Conservation (phyloP, 768 basidiomycete species). For the Amanita muscaria region DNA sequence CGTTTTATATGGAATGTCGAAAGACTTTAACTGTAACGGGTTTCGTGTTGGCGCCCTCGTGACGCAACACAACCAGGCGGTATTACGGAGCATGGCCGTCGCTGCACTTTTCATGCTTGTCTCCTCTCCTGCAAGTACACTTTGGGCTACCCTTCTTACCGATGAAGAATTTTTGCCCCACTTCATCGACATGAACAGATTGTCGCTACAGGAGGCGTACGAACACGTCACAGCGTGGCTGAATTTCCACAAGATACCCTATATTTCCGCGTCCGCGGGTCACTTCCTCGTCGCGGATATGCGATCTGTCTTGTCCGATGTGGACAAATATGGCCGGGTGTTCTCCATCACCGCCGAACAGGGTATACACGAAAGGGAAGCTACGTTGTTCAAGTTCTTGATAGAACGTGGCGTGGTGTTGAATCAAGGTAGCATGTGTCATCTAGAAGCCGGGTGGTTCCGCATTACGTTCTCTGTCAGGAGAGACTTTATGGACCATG, state of each 20-base stretch:
- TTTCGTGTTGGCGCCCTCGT: slow-evolving; percentile 19
- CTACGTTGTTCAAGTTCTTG: neutral
- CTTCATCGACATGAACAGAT: slow-evolving; percentile 15
- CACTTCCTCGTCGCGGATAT: slow-evolving; percentile 16
- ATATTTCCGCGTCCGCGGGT: slow-evolving; percentile 12
- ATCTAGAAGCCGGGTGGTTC: slow-evolving; percentile 10
- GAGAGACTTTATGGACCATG: slow-evolving; percentile 9
- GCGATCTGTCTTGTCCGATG: slow-evolving; percentile 7
- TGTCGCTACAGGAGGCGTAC: slow-evolving; percentile 13
- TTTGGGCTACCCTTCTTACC: slow-evolving; percentile 18
- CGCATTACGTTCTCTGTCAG: slow-evolving; percentile 9
- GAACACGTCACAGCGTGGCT: slow-evolving; percentile 19
- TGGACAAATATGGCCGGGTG: neutral
- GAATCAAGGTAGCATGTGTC: slow-evolving; percentile 1
- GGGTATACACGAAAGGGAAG: slow-evolving; percentile 7
- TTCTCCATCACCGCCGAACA: neutral
- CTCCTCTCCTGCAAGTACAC: slow-evolving; percentile 15
- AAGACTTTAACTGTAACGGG: slow-evolving; percentile 22
- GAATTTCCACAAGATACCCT: slow-evolving; percentile 15
- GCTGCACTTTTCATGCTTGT: slow-evolving; percentile 15
- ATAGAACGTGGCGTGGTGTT: slow-evolving; percentile 3
- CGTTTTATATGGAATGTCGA: slow-evolving; percentile 22
- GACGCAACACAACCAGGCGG: slow-evolving; percentile 7
- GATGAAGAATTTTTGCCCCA: slow-evolving; percentile 13
- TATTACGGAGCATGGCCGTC: slow-evolving; percentile 13